These are phyloP conservation scores for Pleurotus ostreatus DNA, from an alignment of 768 basidiomycete species.

Conservation along the genomic window DNA sequence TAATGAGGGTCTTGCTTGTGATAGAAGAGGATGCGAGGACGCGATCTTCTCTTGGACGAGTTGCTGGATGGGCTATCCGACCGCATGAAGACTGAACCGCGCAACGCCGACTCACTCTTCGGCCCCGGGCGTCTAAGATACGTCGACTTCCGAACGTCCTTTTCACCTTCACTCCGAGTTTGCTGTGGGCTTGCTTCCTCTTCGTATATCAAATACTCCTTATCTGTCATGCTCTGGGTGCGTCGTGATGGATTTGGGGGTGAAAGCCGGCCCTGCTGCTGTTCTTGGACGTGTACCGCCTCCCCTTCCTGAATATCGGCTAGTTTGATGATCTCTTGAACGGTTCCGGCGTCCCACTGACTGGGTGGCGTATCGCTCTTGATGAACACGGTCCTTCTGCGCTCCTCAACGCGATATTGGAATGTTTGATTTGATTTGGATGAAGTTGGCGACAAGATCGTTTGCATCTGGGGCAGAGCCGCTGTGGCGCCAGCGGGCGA, in stretches of 20 bases:
- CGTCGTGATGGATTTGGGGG: background rate
- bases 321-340: slow-evolving; percentile 36
- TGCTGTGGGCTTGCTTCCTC: slow-evolving; percentile 4
- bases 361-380: slow-evolving; percentile 38
- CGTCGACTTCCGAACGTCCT: slow-evolving; percentile 7
- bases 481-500: slow-evolving; percentile 6
- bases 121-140: slow-evolving; percentile 18
- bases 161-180: slow-evolving; percentile 2
- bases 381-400: slow-evolving; percentile 42
- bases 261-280: slow-evolving; percentile 15
- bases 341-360: slow-evolving; percentile 36
- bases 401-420: slow-evolving; percentile 45
- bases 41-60: slow-evolving; percentile 17
- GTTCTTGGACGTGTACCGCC: slow-evolving; percentile 9
- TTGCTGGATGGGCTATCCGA: slow-evolving; percentile 13
- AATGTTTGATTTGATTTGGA: slow-evolving; percentile 27
- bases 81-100: slow-evolving; percentile 5
- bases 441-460: slow-evolving; percentile 12
- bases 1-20: slow-evolving; percentile 62
- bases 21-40: slow-evolving; percentile 53
- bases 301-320: slow-evolving; percentile 28
- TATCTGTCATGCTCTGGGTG: slow-evolving; percentile 9
- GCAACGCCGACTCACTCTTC: slow-evolving; percentile 17
- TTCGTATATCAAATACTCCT: background rate
- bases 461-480: slow-evolving; percentile 13